Base-by-base conservation (phyloP, 75 land plant species). In the Picea sitchensis region DNA sequence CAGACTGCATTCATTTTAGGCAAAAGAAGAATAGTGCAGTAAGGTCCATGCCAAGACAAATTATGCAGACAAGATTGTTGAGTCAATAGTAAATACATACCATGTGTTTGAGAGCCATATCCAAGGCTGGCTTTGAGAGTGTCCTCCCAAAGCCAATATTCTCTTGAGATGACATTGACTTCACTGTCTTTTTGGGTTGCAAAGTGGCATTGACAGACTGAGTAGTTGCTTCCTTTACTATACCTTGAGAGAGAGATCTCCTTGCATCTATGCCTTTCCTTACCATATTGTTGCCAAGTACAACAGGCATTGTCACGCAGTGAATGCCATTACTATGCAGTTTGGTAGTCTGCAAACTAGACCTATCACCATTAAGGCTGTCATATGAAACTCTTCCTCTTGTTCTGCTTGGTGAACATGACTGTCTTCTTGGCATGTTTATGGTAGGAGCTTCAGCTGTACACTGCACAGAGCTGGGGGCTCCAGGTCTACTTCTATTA, bases 31-130 rank as follows among this genome's bases (percentile, higher is more conserved):
- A 44, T 71, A 47, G 14, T 6, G 54, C 74, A 44, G 21, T 4
- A 36, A 36, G 18, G 20, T 68, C 44, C 44, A 18, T 38, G 20
- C 17, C 47, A 18, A 38, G 73, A 18, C 9, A 31, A 20, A 3
- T 20, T 15, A 14, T 26, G 15, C 34, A 58, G 14, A 14, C 38
- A 58, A 56, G 32, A 13, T 56, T 7, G 44, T 71, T 44, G 56
- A 58, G 67, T 65, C 31, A 6, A 61, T 71, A 58, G 67, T 65
- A 21, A 6, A 61, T 71, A 74, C 81, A 68, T 88, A 93, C 95
- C 95, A 93, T 91, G 59, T 93, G 95, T 77, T 92, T 82, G 58
- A 93, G 81, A 20, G 95, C 95, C 95, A 93, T 91, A 61, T 93
- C 95, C 58, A 93, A 51, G 14, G 95, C 89, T 61, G 87, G 89